Evolutionary conservation across 2,329 filamentous ascomycete species (phyloP), one percentile per base, ranked within the genome.

Genomic region (Ophiostoma novo-ulmi): DNA sequence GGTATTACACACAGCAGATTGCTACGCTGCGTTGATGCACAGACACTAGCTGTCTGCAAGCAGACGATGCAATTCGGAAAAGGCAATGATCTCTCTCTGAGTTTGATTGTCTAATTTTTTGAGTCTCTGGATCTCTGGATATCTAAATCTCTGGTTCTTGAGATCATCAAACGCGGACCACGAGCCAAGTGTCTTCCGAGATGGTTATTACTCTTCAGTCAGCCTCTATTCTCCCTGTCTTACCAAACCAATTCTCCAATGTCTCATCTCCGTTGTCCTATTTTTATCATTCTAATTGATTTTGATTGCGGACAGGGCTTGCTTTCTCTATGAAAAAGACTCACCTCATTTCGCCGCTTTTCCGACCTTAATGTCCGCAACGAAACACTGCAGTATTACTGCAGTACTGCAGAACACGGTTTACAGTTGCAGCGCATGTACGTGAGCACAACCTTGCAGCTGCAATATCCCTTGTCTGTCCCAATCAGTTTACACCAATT

Each of bases 401-500:
- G 13, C 55, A 61, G 55, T 26, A 3, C 52, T 7, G n/a, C 22
- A 31, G 31, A 14, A 26, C 52, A 48, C 31, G 10, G n/a, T 31
- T 31, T 31, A 63, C 26, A 11, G 17, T 17, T 63, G 26, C 58
- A 63, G 26, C 52, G 20, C 4, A 5, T 55, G 52, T 55, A 55
- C 52, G 5, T 11, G 22, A 7, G 31, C 31, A 22, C 44, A 48
- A 48, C 44, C 14, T 48, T 11, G 26, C 58, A 58, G 11, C 58
- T 61, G 5, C 26, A 35, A 3, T 11, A 13, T 13, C 38, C 22
- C 52, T 65, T 66, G 11, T 68, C 70, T 69, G 58, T 52, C 44
- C 69, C 69, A 70, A 70, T 48, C 69, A 63, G 14, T 67, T 52
- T 52, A 68, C 67, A 68, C 52, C 52, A 58, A 58, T 58, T 58